These are phyloP conservation scores for Gaeumannomyces tritici DNA, from an alignment of 2,329 filamentous ascomycete species.

Conservation along the genomic window DNA sequence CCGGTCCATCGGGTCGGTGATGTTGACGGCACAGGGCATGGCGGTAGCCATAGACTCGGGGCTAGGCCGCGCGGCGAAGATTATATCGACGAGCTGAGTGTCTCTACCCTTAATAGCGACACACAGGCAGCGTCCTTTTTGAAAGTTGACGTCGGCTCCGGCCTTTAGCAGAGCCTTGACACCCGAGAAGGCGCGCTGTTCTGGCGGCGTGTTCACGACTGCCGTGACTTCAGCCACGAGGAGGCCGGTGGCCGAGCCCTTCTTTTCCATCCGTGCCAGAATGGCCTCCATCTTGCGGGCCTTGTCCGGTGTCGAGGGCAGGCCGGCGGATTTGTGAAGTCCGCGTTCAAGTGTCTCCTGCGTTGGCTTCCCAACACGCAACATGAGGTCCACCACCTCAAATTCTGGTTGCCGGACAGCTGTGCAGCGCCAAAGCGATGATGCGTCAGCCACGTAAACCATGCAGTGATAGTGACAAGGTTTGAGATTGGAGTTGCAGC, in stretches of 20 bases:
- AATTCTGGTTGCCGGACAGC: constrained; percentile 33
- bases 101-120: constrained; percentile 37
- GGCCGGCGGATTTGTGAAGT: constrained; percentile 30
- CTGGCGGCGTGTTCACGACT: constrained; percentile 25
- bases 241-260: constrained; percentile 31
- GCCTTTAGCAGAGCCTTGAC: constrained; percentile 36
- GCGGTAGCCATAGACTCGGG: constrained; percentile 35
- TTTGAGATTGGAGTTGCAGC: no score
- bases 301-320: constrained; percentile 35
- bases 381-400: constrained; percentile 35
- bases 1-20: constrained; percentile 40
- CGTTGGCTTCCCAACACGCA: constrained; percentile 34
- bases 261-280: constrained; percentile 29
- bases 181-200: constrained; percentile 30
- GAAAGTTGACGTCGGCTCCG: constrained; percentile 45
- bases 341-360: constrained; percentile 31
- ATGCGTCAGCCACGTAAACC: background rate
- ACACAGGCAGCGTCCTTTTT: constrained; percentile 40
- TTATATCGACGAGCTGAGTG: constrained; percentile 34
- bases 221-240: constrained; percentile 42
- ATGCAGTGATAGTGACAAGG: background rate
- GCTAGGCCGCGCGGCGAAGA: constrained; percentile 32
- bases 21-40: constrained; percentile 41
- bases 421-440: constrained; percentile 3
- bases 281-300: constrained; percentile 38